Base-by-base conservation (phyloP, 192 early-diverging fungal species). In the Backusella liffmaniae region DNA sequence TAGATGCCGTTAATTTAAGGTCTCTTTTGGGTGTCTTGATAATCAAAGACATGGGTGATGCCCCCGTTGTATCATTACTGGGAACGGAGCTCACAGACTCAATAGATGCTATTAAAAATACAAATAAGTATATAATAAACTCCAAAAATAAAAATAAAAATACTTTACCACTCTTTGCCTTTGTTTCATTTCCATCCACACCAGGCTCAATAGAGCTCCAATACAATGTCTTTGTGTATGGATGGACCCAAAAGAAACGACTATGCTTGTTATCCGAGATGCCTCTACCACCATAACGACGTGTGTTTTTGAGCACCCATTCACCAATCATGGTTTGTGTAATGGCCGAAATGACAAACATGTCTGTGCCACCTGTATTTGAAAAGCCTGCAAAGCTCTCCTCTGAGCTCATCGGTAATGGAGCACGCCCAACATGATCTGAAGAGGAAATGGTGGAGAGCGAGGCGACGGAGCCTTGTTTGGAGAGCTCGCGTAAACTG, bases 241-340 rank as follows among this genome's bases (percentile, higher is more conserved):
- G 93, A 73, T 93, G 92, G 7, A 94, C 88, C 93, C 93, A 94
- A 46, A 94, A 92, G 82, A 90, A 94, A 26, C 93, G 87, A 72
- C 84, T 76, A 44, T 94, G 91, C 23, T 89, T 85, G 53, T 91
- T 90, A 75, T 92, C 93, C n/a, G 84, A 87, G 13, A 85, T 86
- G 42, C 84, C 83, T 26, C 80, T 82, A 0, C 84, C 84, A 32
- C 87, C 86, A 73, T 73, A 85, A 36, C 87, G 82, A 7, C 91
- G 82, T 18, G 92, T 93, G 72, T 90, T 92, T 78, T 94, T 94
- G 80, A 84, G 87, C 81, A 94, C 82, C 75, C 85, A 91, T 66
- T 91, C 89, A 9, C 93, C 93, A 39, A 94, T 91, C 93, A 94
- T 94, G 18, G 93, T 92, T 49, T 91, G 91, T 26, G 93, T 91